Evolutionary conservation across 768 basidiomycete genomes (phyloP).

Genomic region (Zangia roseola): DNA sequence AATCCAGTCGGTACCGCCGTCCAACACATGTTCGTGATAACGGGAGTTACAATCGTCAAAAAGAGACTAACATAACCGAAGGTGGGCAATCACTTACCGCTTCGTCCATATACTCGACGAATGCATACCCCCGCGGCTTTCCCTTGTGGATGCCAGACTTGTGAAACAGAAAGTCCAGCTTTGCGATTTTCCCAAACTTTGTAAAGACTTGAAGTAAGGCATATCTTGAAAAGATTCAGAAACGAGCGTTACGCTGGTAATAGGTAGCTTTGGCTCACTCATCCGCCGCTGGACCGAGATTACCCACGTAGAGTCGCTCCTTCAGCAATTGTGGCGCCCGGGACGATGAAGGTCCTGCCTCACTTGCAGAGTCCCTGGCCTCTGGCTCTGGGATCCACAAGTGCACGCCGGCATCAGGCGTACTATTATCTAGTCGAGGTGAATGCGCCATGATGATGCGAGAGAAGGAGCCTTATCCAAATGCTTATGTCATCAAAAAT

Average conservation of each 20-base stretch:
- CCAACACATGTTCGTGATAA: conserved; percentile 20
- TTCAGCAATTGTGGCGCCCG: conserved; percentile 39
- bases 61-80: conserved; percentile 16
- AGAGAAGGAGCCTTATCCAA: neutral
- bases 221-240: conserved; percentile 53
- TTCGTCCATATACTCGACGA: conserved; percentile 78
- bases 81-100: conserved; percentile 58
- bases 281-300: conserved; percentile 82
- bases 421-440: neutral
- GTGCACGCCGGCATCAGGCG: conserved; percentile 17
- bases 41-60: conserved; percentile 28
- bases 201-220: conserved; percentile 86
- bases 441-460: conserved; percentile 9
- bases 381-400: conserved; percentile 35
- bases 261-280: conserved; percentile 53
- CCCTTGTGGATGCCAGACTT: conserved; percentile 87
- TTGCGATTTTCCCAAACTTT: conserved; percentile 89
- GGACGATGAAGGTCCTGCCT: conserved; percentile 24
- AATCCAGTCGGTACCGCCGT: conserved; percentile 16
- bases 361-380: conserved; percentile 10
- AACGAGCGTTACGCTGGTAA: neutral
- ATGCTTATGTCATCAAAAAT: conserved; percentile 16
- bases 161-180: conserved; percentile 94
- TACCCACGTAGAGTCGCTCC: conserved; percentile 88
- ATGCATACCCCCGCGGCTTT: conserved; percentile 94